Base-by-base conservation (phyloP, 805 yeast species). In the Yarrowia sp. region DNA sequence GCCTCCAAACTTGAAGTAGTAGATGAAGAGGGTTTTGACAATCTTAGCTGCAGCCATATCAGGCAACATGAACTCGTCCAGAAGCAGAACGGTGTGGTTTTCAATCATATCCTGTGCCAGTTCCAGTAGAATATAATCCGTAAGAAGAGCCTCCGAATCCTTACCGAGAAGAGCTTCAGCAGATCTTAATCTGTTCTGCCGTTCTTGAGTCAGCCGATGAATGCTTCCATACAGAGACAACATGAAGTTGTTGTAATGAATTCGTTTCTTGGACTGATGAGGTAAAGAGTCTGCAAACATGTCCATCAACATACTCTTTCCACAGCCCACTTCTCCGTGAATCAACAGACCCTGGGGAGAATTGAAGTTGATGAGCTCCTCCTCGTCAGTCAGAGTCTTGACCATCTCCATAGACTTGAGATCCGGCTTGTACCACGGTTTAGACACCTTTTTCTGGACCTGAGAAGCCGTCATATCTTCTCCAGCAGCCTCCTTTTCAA, bases 61-160 rank as follows among this genome's bases (percentile, higher is more conserved):
- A 0, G 92, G 92, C 32, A 88, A 71, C 88, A 87, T 86, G 75
- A 88, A 88, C 72, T 88, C 92, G 72, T 88, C 92, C 43, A 88
- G 74, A 73, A 87, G 78, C 66, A 88, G 73, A 14, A 88, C 77
- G 1, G 90, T 85, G 70, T 81, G 84, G 66, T 79, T 80, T 14
- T 76, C 73, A 32, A 87, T 81, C 85, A 88, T 79, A 61, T 81
- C 85, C 61, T 84, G 83, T 6, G 92, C 91, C 22, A 88, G 78
- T 71, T 87, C 90, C 69, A 85, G 83, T 28, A 88, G 71, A 22
- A 86, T 80, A 66, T 85, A 84, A 70, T 88, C 92, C 66, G 85
- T 88, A 73, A 81, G 73, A 1, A 51, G 41, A 14, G 43, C 46
- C 7, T 64, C 43, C 11, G 67, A 62, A 78, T 76, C 43, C 76